These are phyloP conservation scores for Dictyostelium purpureum DNA, from an alignment of 78 protist genomes.

Conservation along the genomic window DNA sequence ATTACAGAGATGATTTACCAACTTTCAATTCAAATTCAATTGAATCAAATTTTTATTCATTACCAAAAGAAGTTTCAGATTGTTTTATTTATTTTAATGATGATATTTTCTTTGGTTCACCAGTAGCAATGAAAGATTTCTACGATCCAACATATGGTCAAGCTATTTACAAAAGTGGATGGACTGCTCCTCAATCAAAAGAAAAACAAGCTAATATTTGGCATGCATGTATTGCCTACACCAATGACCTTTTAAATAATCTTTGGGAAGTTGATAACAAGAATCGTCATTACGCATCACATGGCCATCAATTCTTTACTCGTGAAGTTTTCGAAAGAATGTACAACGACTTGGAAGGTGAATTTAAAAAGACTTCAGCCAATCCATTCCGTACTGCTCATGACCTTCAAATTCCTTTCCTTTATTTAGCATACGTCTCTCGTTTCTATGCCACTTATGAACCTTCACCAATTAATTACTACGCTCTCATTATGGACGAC, in stretches of 20 bases:
- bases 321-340: slow-evolving; percentile 20
- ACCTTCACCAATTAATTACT: slow-evolving; percentile 59
- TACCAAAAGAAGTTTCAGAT: slow-evolving; percentile 77
- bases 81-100: slow-evolving; percentile 75
- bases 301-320: slow-evolving; percentile 48
- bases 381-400: slow-evolving; percentile 58
- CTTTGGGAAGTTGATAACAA: slow-evolving; percentile 53
- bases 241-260: slow-evolving; percentile 53
- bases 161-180: slow-evolving; percentile 60
- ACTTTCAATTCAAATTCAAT: slow-evolving; percentile 54
- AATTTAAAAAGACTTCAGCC: slow-evolving; percentile 3
- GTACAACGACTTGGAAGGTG: slow-evolving; percentile 23
- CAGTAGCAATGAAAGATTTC: slow-evolving; percentile 23
- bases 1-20: slow-evolving; percentile 27
- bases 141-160: slow-evolving; percentile 71
- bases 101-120: slow-evolving; percentile 55
- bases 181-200: slow-evolving; percentile 73
- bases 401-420: slow-evolving; percentile 74
- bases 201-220: slow-evolving; percentile 57
- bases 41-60: slow-evolving; percentile 49
- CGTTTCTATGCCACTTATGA: slow-evolving; percentile 48
- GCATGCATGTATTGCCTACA: slow-evolving; percentile 72
- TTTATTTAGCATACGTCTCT: slow-evolving; percentile 5
- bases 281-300: slow-evolving; percentile 69
- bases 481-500: slow-evolving; percentile 56